Base-by-base conservation (phyloP, 2,329 filamentous ascomycete species). In the Clarireedia hainanense region DNA sequence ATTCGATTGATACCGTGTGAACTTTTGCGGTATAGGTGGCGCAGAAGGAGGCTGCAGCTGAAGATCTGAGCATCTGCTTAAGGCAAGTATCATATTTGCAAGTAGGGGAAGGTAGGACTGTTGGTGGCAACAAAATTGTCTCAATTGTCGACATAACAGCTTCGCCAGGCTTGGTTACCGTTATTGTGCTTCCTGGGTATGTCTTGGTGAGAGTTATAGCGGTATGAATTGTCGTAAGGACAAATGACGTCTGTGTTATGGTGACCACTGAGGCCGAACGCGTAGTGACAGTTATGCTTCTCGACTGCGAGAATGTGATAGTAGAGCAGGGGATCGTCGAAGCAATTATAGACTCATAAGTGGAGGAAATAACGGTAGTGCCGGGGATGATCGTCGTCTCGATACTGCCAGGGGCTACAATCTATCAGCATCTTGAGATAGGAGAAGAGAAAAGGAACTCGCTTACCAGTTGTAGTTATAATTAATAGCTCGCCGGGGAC, bases 11-110 rank as follows among this genome's bases (percentile, higher is more conserved):
- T 4, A 45, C 57, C 2, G 59, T 59, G 17, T 60, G 57, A 5
- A 58, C 30, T 2, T 46, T 49, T 20, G 58, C 59, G 6, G 59
- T 61, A 52, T 60, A 65, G 17, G 62, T 61, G 7, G 56, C 52
- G 23, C 62, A 65, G 50, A 65, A 63, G 0, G 48, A 42, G 14
- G 57, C 47, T 2, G 59, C 55, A 39, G 52, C 45, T 34, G 58
- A 15, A 17, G 57, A 26, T 5, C 55, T 55, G 30, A 62, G 27
- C 49, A 62, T 60, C 49, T 62, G 54, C 15, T 58, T 60, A 17
- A 63, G 58, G 27, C 58, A 63, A 36, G 59, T 57, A 24, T 63
- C 50, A n/a, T 59, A 55, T 5, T 60, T 50, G 53, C 60, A 62
- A 26, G 53, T 30, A 10, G 26, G 26, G 15, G 50, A 40, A 20